These are phyloP conservation scores for Trichosporon inkin DNA, from an alignment of 1,284 basidiomycete genomes.

Conservation along the genomic window DNA sequence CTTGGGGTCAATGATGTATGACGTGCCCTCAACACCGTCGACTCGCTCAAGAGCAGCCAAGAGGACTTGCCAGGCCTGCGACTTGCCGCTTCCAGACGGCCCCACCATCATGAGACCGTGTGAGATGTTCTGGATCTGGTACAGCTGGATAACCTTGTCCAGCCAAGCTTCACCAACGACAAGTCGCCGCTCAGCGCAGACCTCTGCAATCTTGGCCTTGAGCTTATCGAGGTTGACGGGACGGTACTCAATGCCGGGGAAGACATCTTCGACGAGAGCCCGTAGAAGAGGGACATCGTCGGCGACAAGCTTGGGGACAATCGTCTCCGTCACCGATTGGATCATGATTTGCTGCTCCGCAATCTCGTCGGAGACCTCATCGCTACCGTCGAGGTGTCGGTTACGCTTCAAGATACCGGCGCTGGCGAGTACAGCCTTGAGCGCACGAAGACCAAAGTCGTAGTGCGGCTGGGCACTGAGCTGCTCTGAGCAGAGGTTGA, in stretches of 20 bases:
- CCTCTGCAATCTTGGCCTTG: conserved; percentile 74
- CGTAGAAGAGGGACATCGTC: conserved; percentile 94
- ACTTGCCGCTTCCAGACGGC: conserved; percentile 94
- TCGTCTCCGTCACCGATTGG: conserved; percentile 98
- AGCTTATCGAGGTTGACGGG: conserved; percentile 85
- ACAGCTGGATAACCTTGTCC: conserved; percentile 93
- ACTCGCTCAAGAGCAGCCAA: conserved; percentile 84
- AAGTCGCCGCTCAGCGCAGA: conserved; percentile 81
- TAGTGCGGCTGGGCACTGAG: conserved; percentile 97
- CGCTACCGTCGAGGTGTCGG: conserved; percentile 55
- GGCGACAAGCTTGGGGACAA: conserved; percentile 95
- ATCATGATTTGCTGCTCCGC: conserved; percentile 94
- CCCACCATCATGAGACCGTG: conserved; percentile 99
- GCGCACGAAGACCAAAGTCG: conserved; percentile 95
- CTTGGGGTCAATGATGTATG: conserved; percentile 98
- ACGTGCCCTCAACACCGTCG: conserved; percentile 85
- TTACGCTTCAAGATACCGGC: conserved; percentile 97
- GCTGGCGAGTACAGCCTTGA: conserved; percentile 93
- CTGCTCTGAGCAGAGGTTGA: conserved; percentile 96
- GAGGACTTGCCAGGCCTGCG: conserved; percentile 93
- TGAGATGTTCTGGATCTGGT: conserved; percentile 99
- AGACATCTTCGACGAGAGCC: conserved; percentile 92
- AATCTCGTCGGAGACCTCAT: conserved; percentile 58
- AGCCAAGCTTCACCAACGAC: conserved; percentile 86
- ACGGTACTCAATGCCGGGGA: conserved; percentile 88